Evolutionary conservation across 2,329 filamentous ascomycete genomes (phyloP), one percentile per base, ranked within the genome.

Genomic region (Metarhizium guizhouense): DNA sequence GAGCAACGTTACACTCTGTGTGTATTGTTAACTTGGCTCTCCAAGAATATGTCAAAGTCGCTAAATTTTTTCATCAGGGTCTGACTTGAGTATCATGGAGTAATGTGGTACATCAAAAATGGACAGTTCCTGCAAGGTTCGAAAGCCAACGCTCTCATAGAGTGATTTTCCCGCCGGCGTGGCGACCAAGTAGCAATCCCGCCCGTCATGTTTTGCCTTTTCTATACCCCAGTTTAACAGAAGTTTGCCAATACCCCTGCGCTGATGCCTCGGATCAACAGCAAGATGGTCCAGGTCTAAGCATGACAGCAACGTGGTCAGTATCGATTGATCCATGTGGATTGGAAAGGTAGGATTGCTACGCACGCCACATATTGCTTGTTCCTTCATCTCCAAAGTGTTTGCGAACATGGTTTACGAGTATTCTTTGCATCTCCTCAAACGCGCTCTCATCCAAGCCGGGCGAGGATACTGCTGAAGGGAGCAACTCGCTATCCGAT

Each of bases 201-300:
- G 55, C 13, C 52, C 42, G 8, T 60, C 48, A 34, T 51, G 25
- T 18, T 36, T 47, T 8, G 58, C 59, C 51, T 51, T 55, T 10
- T 56, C 45, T 4, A 61, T 42, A 32, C 59, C 58, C 59, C 59
- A 60, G 25, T 60, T 34, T n/a, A 61, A 49, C 2, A 61, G 51
- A 42, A 58, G 55, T 48, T 54, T 60, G 14, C 59, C 59, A 30
- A 61, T 61, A 18, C 59, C 59, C 54, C 55, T 61, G 20, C 56
- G 56, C 43, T 60, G 59, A 16, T 61, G 58, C 10, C 50, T 34
- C 13, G 59, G 58, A 36, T 61, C 56, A n/a, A 60, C 59, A 4
- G 56, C 59, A 4, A 61, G 56, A 32, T 59, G 59, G 49, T 61
- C 59, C 14, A 61, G 59, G 51, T 61, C 59, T 57, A 36, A 25